Evolutionary conservation across 805 yeast species (phyloP).

Genomic region (Ogataea populi-albae): DNA sequence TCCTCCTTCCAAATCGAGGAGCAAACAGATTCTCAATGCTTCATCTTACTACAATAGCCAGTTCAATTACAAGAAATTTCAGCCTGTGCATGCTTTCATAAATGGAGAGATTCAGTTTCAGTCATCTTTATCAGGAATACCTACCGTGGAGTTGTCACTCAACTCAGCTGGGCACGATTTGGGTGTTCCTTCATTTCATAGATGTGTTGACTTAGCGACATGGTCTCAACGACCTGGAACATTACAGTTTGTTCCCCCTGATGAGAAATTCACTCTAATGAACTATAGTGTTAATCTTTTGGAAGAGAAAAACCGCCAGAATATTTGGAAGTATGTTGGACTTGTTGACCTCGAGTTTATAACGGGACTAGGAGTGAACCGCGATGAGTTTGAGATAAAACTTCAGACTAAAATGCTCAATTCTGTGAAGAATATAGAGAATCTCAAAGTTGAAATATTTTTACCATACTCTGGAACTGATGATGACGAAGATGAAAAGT

Average conservation of each 20-base stretch:
- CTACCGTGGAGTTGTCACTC: constrained; percentile 61
- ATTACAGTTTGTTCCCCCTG: constrained; percentile 81
- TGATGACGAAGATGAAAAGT: constrained; percentile 21
- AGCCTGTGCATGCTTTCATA: constrained; percentile 51
- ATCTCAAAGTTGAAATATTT: constrained; percentile 40
- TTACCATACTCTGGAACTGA: constrained; percentile 16
- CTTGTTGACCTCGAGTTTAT: constrained; percentile 53
- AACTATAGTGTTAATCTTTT: constrained; percentile 58
- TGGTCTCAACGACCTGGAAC: constrained; percentile 49
- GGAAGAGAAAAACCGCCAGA: constrained; percentile 20
- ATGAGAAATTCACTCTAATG: constrained; percentile 66
- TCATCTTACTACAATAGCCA: constrained; percentile 32
- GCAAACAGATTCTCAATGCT: constrained; percentile 8
- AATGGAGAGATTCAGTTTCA: constrained; percentile 63
- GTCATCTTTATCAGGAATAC: constrained; percentile 74
- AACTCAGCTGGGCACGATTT: constrained; percentile 44
- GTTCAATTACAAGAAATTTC: constrained; percentile 10
- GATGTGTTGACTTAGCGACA: constrained; percentile 53
- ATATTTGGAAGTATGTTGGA: constrained; percentile 40
- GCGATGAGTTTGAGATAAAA: constrained; percentile 63
- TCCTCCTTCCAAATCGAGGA: constrained; percentile 27
- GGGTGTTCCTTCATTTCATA: constrained; percentile 67
- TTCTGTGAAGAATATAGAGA: constrained; percentile 45
- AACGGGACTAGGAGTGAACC: constrained; percentile 48
- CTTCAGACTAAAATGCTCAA: constrained; percentile 45